A percentile compares a stretch with the other conserved stretches of the same genome.
These are phyloP conservation scores for Cicer arietinum DNA, from an alignment of 306 rosid species.

Conservation along the genomic window DNA sequence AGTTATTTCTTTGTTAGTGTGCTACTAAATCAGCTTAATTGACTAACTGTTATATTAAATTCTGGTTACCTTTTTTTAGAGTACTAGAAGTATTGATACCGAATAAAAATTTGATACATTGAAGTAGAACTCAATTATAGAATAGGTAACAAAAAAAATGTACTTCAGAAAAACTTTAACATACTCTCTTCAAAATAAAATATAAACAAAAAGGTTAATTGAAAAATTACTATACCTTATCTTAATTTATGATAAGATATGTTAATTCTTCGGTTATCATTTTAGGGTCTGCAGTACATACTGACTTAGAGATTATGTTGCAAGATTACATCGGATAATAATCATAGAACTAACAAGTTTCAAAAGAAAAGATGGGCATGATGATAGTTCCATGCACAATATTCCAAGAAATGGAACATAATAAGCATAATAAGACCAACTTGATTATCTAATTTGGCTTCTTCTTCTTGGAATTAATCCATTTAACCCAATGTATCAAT, in stretches of 20 bases:
- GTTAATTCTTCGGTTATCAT: no score
- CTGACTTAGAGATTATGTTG: not conserved
- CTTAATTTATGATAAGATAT: no score
- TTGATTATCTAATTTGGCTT: constrained; percentile 61
- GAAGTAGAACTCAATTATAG: not conserved
- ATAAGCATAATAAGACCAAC: constrained; percentile 55
- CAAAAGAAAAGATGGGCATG: constrained; percentile 6
- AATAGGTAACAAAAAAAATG: not conserved
- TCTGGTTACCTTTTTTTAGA: not conserved
- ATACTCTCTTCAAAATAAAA: no score
- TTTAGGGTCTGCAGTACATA: not conserved
- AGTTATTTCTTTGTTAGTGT: no score
- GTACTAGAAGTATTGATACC: not conserved
- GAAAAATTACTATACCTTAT: not conserved
- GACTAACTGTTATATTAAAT: not conserved
- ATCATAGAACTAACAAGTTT: constrained; percentile 19
- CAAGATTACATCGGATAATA: constrained; percentile 21
- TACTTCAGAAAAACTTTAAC: not conserved
- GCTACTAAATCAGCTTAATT: not conserved
- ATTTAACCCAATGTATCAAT: constrained; percentile 37
- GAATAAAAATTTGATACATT: not conserved
- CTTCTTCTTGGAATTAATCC: constrained; percentile 53
- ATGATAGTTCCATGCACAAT: constrained; percentile 39
- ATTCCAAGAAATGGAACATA: constrained; percentile 62
- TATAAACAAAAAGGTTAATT: not conserved